phyloP scores from a whole-genome alignment of 305 asterid species.

The Fraxinus albicans region DNA sequence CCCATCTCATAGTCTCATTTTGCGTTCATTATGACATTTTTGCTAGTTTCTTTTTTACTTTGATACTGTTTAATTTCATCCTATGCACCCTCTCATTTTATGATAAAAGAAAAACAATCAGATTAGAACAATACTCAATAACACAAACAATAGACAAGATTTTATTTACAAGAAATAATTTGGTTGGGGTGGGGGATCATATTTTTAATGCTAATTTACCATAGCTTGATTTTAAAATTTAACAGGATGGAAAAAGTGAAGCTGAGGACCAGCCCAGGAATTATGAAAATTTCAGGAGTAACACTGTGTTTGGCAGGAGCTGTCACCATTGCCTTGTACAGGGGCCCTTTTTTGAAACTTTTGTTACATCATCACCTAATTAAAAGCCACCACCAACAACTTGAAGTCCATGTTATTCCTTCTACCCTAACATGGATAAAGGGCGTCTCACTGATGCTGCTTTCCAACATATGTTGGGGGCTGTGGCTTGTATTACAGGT shows the following conservation, averaged over 20 bases:
- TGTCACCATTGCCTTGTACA: conserved; percentile 73
- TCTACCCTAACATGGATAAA: conserved; percentile 57
- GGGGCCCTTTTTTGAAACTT: conserved; percentile 65
- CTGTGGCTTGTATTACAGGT: conserved; percentile 90
- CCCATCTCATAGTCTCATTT: too few species aligned
- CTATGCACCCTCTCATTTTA: background rate
- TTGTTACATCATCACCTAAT: conserved; percentile 71
- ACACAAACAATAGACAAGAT: background rate
- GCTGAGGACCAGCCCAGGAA: conserved; percentile 49
- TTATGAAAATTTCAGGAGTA: conserved; percentile 62
- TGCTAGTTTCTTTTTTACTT: too few species aligned
- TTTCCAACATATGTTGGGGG: conserved; percentile 62
- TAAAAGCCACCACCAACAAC: conserved; percentile 30
- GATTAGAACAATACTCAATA: background rate
- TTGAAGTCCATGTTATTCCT: conserved; percentile 27
- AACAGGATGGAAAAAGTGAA: conserved; percentile 72
- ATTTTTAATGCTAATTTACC: background rate
- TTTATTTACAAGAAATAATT: background rate
- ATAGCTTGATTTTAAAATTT: background rate
- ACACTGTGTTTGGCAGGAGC: conserved; percentile 68
- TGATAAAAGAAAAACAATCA: background rate
- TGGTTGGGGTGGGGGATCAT: background rate
- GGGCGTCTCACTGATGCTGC: conserved; percentile 81
- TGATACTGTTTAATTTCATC: background rate
- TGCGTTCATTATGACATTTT: too few species aligned